Evolutionary conservation across 2,329 filamentous ascomycete genomes (phyloP).

Genomic region (Myriosclerotinia duriaeana): DNA sequence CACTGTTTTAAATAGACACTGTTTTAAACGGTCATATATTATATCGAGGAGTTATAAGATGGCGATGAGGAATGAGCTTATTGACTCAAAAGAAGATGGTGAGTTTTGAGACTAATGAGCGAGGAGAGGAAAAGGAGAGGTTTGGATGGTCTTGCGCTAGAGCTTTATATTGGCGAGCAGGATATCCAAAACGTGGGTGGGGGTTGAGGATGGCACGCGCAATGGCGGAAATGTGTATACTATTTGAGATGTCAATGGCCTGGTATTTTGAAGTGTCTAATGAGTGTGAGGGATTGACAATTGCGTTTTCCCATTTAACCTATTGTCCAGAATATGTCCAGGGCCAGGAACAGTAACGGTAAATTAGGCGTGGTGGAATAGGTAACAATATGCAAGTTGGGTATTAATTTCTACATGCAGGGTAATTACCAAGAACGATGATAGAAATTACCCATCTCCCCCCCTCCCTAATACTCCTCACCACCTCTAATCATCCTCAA

Average conservation of each 20-base stretch:
- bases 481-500: conserved; percentile 39
- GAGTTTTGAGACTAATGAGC: neutral
- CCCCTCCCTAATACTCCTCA: neutral
- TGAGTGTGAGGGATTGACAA: neutral
- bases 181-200: neutral
- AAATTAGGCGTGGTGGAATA: neutral
- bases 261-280: neutral
- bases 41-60: too few relatives aligned
- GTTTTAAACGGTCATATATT: neutral
- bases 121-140: too few relatives aligned
- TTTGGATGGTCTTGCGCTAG: neutral
- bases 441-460: neutral
- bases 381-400: neutral
- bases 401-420: neutral
- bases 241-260: neutral
- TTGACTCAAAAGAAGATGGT: neutral
- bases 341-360: too few relatives aligned
- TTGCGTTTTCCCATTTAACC: neutral
- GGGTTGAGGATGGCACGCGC: neutral
- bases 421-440: neutral
- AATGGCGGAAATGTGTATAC: neutral
- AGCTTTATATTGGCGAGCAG: neutral
- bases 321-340: neutral
- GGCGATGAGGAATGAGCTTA: neutral
- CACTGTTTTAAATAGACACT: neutral